A percentile compares a stretch with the other conserved stretches of the same genome.
Conservation (phyloP, 2,329 filamentous ascomycete genomes). For the Blastomyces gilchristii region DNA sequence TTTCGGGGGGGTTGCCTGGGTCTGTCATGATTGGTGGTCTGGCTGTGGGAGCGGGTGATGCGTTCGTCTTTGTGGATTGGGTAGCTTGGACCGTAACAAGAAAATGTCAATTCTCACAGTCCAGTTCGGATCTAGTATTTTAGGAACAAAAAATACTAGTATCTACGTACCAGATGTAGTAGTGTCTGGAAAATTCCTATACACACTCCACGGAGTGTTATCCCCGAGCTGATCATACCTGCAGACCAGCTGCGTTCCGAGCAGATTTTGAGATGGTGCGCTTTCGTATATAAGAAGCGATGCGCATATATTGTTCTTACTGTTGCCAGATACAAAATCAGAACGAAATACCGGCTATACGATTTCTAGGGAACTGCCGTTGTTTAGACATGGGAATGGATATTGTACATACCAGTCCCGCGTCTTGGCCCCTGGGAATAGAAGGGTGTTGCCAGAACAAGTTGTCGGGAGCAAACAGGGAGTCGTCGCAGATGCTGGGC, state of each 20-base stretch:
- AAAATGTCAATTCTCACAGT: neutral
- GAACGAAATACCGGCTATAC: neutral
- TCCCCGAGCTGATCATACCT: neutral
- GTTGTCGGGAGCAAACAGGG: conserved; percentile 1
- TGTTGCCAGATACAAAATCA: neutral
- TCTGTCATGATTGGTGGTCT: neutral
- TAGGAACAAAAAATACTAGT: neutral
- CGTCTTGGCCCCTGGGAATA: neutral
- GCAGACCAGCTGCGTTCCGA: conserved; percentile 5
- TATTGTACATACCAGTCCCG: conserved; percentile 3
- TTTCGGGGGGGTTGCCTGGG: neutral
- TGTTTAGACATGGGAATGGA: neutral
- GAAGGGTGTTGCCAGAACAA: conserved; percentile 3
- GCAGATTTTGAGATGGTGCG: neutral
- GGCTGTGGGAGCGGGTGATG: neutral
- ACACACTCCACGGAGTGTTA: neutral
- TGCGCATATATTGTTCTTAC: neutral
- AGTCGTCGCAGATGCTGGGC: conserved; percentile 1
- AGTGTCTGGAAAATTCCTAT: neutral
- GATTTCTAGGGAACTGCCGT: neutral
- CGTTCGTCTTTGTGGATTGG: neutral
- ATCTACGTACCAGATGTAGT: conserved; percentile 2
- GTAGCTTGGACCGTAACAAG: neutral
- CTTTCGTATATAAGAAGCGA: conserved; percentile 3
- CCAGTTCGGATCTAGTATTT: neutral